These are phyloP conservation scores for Amoebophrya sp. DNA, from an alignment of 169 alveolate species.

Conservation along the genomic window DNA sequence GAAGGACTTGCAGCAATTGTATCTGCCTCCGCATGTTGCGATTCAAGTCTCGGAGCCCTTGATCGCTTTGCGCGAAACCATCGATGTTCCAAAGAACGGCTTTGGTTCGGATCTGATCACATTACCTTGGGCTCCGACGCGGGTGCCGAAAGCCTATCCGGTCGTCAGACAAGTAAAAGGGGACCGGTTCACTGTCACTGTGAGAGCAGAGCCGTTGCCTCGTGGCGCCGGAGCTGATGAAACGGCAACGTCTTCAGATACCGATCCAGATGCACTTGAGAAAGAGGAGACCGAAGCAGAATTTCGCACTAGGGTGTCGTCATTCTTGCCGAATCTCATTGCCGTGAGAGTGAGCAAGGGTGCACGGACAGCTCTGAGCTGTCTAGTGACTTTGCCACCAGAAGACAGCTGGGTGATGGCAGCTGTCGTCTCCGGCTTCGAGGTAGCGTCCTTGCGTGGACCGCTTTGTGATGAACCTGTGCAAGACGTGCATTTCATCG, in stretches of 20 bases:
- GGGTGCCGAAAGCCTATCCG: background rate
- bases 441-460: background rate
- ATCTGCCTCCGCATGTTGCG: slow-evolving; percentile 2
- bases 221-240: background rate
- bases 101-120: background rate
- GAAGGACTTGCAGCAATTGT: background rate
- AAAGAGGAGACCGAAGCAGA: background rate
- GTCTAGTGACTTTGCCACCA: background rate
- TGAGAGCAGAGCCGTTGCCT: background rate
- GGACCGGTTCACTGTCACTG: background rate
- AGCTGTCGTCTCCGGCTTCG: background rate
- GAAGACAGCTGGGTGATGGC: background rate
- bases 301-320: background rate
- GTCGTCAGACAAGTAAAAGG: background rate
- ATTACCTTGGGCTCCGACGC: background rate
- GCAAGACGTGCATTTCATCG: background rate
- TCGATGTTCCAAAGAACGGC: background rate
- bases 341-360: background rate
- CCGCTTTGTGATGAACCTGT: slow-evolving; percentile 8
- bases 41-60: background rate
- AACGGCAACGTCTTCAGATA: background rate
- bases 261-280: background rate
- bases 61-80: background rate
- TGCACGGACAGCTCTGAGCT: background rate
- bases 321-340: background rate